A percentile compares a stretch with the other conserved stretches of the same genome.
Conservation (phyloP, 2,329 filamentous ascomycete genomes). For the Penicillium aurantiogriseum region DNA sequence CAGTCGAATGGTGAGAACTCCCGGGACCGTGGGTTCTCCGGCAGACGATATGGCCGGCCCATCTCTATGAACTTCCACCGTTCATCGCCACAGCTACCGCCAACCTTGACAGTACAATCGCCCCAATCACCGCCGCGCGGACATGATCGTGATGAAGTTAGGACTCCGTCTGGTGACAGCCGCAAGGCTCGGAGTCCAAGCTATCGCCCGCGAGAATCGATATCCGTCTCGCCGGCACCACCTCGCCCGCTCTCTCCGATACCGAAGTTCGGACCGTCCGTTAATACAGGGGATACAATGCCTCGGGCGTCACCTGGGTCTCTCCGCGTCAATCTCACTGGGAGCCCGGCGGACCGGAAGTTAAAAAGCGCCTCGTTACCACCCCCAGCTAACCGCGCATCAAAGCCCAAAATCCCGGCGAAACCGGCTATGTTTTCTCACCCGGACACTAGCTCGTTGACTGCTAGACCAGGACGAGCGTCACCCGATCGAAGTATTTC, state of each 20-base stretch:
- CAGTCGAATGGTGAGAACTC: slow-evolving; percentile 26
- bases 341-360: slow-evolving; percentile 31
- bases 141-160: slow-evolving; percentile 18
- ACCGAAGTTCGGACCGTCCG: slow-evolving; percentile 29
- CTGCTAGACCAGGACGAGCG: slow-evolving; percentile 26
- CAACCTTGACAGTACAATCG: slow-evolving; percentile 45
- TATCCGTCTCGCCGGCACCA: slow-evolving; percentile 22
- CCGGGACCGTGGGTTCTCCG: slow-evolving; percentile 47
- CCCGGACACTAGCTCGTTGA: slow-evolving; percentile 29
- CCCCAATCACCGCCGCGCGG: slow-evolving; percentile 43
- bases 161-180: slow-evolving; percentile 66
- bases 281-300: slow-evolving; percentile 17
- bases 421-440: slow-evolving; percentile 43
- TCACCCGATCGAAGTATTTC: slow-evolving; percentile 57
- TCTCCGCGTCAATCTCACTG: slow-evolving; percentile 12
- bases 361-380: slow-evolving; percentile 52
- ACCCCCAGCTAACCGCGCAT: slow-evolving; percentile 75
- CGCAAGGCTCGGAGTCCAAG: slow-evolving; percentile 27
- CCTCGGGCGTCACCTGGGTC: slow-evolving; percentile 24
- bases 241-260: slow-evolving; percentile 31
- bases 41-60: slow-evolving; percentile 58
- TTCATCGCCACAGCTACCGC: slow-evolving; percentile 43
- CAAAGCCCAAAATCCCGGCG: slow-evolving; percentile 67
- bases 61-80: slow-evolving; percentile 44
- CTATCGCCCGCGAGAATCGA: slow-evolving; percentile 25